These are phyloP conservation scores for Vigna mungo DNA, from an alignment of 306 rosid genomes.

Conservation along the genomic window DNA sequence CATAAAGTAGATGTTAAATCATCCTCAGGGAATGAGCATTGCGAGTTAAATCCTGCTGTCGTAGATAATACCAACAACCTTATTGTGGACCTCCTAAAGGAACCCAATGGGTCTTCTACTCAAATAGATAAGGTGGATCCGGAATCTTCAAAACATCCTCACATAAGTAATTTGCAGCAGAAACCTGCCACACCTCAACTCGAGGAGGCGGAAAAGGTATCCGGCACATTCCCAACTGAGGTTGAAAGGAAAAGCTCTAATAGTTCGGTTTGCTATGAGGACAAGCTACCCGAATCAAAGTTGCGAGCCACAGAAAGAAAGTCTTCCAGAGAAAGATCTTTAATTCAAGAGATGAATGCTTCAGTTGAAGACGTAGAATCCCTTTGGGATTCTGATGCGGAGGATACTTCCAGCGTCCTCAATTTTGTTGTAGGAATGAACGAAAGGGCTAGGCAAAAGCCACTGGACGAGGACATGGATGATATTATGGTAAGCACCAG, in stretches of 20 bases:
- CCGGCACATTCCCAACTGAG: conserved; percentile 27
- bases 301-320: conserved; percentile 44
- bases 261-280: conserved; percentile 35
- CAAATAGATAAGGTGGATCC: conserved; percentile 46
- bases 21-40: conserved; percentile 43
- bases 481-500: conserved; percentile 50
- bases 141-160: conserved; percentile 41
- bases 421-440: conserved; percentile 54
- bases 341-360: conserved; percentile 33
- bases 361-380: conserved; percentile 45
- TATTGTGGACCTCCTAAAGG: conserved; percentile 53
- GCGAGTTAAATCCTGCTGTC: conserved; percentile 36
- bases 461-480: conserved; percentile 43
- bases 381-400: conserved; percentile 56
- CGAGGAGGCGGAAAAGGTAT: conserved; percentile 44
- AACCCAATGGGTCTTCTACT: conserved; percentile 53
- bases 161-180: conserved; percentile 46
- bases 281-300: conserved; percentile 41
- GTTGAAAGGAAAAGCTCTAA: conserved; percentile 43
- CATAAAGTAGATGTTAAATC: conserved; percentile 36
- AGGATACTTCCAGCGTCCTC: conserved; percentile 71
- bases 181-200: not conserved
- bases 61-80: conserved; percentile 49
- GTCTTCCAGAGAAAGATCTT: conserved; percentile 47
- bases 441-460: conserved; percentile 44